Base-by-base conservation (phyloP, 179 eudicot genomes). In the Nepenthes alata region DNA sequence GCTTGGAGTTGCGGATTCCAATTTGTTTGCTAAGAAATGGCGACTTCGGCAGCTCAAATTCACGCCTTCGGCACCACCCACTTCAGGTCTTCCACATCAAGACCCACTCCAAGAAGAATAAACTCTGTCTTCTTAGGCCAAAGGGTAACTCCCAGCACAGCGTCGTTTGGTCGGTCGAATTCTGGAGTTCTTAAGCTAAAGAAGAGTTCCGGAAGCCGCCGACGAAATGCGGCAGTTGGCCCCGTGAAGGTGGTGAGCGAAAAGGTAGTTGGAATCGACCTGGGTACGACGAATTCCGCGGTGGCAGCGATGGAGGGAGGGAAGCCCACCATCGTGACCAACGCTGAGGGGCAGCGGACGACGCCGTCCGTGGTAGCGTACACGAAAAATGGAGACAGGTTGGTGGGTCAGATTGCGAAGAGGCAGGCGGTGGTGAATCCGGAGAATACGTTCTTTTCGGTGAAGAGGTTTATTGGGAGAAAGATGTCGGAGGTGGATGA, bases 281-380 rank as follows among this genome's bases (percentile, higher is more conserved):
- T 89, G 3, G 97, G 97, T 0, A 89, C 97, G 0, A 89, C 97
- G 1, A 89, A 89, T 61, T 89, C 97, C 0, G 97, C 97, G 0
- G 97, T 89, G 58, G 97, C 95, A 7, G 97, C 91, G 1, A 87
- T 89, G 97, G 97, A 89, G 53, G 97, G 97, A 0, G 97, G 97
- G 5, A 87, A 89, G 73, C 97, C 97, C 9, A 79, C 87, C 0
- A 89, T 89, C 9, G 89, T 90, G 0, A 83, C 97, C 0, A 90
- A 90, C 60, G 87, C 86, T 0, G 95, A 90, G 60, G 97, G 97
- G 8, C 97, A 90, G 78, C 65, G 97, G 45, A 90, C 97, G 48
- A 90, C 97, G 52, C 97, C 97, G n/a, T 90, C 97, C 0, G 97
- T 90, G 16, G 97, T 90, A 56, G 97, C 97, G 25, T 90, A 87